Conservation (phyloP, 257 asterid genomes). For the Verbena officinalis region DNA sequence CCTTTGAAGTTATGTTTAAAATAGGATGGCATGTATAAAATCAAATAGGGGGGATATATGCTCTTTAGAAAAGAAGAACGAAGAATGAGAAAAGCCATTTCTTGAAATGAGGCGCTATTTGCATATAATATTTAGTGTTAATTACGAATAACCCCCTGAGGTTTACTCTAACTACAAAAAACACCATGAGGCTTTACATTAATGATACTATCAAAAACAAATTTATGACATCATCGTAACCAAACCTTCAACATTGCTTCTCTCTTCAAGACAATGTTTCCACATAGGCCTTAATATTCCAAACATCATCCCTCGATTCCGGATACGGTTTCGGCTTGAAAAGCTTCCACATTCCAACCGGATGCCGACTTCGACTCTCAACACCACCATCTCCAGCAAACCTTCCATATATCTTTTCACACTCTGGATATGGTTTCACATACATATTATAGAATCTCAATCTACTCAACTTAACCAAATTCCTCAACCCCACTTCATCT, state of each 20-base stretch:
- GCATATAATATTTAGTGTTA: too few relatives aligned
- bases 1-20: too few relatives aligned
- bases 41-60: too few relatives aligned
- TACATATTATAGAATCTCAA: conserved; percentile 80
- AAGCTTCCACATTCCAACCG: conserved; percentile 90
- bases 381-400: conserved; percentile 35
- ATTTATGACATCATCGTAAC: too few relatives aligned
- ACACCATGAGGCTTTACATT: too few relatives aligned
- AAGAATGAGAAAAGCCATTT: too few relatives aligned
- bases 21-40: too few relatives aligned
- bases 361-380: conserved; percentile 45
- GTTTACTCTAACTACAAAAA: too few relatives aligned
- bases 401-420: conserved; percentile 80
- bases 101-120: too few relatives aligned
- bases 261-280: conserved; percentile 46
- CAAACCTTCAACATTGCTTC: conserved; percentile 23
- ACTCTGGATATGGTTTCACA: conserved; percentile 92
- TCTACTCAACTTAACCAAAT: conserved; percentile 68
- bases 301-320: conserved; percentile 47
- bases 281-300: conserved; percentile 51
- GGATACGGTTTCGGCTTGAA: conserved; percentile 59
- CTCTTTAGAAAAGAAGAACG: too few relatives aligned
- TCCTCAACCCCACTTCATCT: conserved; percentile 64
- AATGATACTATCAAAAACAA: too few relatives aligned
- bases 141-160: too few relatives aligned